These are phyloP conservation scores for Nemania sp. DNA, from an alignment of 2,329 filamentous ascomycete genomes.

Conservation along the genomic window DNA sequence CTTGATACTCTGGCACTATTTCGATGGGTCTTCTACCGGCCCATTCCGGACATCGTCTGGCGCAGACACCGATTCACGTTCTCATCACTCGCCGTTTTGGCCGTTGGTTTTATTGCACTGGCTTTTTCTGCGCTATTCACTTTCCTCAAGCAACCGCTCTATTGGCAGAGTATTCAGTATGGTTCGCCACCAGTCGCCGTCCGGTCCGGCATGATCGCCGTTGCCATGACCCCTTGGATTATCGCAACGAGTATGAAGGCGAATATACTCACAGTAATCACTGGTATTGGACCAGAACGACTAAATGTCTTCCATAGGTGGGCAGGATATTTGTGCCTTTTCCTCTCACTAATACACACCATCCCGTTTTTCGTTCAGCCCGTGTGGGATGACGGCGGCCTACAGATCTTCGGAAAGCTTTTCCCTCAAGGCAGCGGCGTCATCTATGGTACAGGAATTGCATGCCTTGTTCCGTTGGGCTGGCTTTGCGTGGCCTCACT, in stretches of 20 bases:
- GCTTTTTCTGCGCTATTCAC: conserved; percentile 78
- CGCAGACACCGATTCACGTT: conserved; percentile 74
- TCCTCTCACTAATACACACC: conserved; percentile 80
- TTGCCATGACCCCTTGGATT: conserved; percentile 92
- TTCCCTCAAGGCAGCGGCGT: conserved; percentile 67
- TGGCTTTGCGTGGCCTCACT: conserved; percentile 87
- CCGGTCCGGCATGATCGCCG: conserved; percentile 86
- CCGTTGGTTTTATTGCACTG: conserved; percentile 68
- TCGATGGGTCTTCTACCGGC: conserved; percentile 86
- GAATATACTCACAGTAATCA: conserved; percentile 80
- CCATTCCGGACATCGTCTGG: conserved; percentile 73
- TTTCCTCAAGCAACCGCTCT: conserved; percentile 85
- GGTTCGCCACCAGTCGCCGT: conserved; percentile 89
- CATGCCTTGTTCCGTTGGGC: conserved; percentile 76
- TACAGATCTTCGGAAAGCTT: conserved; percentile 69
- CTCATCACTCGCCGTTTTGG: conserved; percentile 74
- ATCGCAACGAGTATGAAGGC: conserved; percentile 88
- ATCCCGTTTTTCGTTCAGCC: conserved; percentile 90
- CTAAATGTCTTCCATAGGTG: conserved; percentile 93
- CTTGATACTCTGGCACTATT: conserved; percentile 83
- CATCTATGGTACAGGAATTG: conserved; percentile 84
- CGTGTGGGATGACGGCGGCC: conserved; percentile 77
- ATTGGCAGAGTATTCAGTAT: conserved; percentile 82
- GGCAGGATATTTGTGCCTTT: conserved; percentile 83
- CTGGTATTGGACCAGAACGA: conserved; percentile 88